phyloP scores from a whole-genome alignment of 1,284 basidiomycete genomes.

The Trichosporon sp. region DNA sequence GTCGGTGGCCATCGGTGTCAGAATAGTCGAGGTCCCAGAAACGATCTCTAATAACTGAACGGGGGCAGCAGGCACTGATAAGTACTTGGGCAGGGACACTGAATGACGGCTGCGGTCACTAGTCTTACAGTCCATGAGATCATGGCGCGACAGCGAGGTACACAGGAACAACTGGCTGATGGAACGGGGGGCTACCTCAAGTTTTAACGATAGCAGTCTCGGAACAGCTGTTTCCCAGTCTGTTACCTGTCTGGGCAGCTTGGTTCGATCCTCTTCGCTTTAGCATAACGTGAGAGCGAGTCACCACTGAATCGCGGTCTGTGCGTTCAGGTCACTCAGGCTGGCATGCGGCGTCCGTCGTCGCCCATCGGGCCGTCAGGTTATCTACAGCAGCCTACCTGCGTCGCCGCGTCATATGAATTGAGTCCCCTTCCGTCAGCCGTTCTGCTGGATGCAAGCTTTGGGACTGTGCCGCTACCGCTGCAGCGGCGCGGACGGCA shows the following conservation, averaged over 20 bases:
- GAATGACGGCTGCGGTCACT: conserved; percentile 9
- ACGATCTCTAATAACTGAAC: not conserved
- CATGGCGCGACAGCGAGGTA: not conserved
- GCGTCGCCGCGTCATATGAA: not conserved
- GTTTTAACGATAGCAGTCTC: no score
- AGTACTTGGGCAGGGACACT: not conserved
- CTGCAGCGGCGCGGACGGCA: not conserved
- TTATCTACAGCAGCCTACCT: not conserved
- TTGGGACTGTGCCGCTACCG: not conserved
- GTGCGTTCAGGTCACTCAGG: not conserved
- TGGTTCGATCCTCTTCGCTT: no score
- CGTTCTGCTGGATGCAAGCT: not conserved
- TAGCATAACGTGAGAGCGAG: not conserved
- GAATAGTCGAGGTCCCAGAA: not conserved
- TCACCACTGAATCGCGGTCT: not conserved
- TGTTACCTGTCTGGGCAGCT: no score
- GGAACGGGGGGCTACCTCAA: not conserved
- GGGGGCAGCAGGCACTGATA: not conserved
- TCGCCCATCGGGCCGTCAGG: no score
- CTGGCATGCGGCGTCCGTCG: no score
- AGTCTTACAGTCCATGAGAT: not conserved
- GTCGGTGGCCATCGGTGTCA: not conserved
- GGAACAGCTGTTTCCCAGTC: no score
- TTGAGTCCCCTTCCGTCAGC: no score
- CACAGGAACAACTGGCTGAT: not conserved